Evolutionary conservation across 345 rosid genomes (phyloP).

Genomic region (Lepidium aucheri): DNA sequence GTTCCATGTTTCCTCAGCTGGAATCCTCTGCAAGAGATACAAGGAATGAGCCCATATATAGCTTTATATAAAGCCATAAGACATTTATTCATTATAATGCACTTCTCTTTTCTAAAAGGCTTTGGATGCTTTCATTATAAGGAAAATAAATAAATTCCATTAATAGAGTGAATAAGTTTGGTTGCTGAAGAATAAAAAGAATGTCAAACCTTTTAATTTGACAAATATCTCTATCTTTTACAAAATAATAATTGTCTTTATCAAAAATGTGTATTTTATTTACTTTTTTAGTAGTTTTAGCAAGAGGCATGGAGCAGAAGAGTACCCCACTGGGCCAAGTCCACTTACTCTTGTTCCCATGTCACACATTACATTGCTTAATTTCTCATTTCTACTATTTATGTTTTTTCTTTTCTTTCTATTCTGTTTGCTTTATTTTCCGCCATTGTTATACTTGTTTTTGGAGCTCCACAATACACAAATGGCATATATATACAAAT

Average conservation of each 20-base stretch:
- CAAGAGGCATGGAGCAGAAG: conserved; percentile 27
- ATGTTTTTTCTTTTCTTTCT: neutral
- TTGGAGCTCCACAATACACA: neutral
- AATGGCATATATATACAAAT: neutral
- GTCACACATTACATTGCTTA: conserved; percentile 23
- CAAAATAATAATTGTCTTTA: conserved; percentile 23
- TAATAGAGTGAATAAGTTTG: conserved; percentile 4
- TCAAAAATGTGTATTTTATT: neutral
- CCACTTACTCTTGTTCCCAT: conserved; percentile 32
- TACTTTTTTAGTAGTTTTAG: too few relatives aligned
- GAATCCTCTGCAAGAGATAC: neutral
- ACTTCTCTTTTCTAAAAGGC: conserved; percentile 8
- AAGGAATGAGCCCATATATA: neutral
- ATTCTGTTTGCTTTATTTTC: conserved; percentile 10
- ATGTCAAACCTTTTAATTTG: conserved; percentile 32
- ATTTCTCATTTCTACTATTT: conserved; percentile 3
- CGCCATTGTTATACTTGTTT: neutral
- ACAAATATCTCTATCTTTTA: conserved; percentile 25
- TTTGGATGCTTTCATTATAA: conserved; percentile 28
- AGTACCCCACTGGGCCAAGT: conserved; percentile 31
- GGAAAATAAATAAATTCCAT: neutral
- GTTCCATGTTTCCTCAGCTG: neutral
- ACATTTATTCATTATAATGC: neutral
- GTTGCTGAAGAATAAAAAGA: too few relatives aligned
- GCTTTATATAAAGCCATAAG: neutral